Conservation (phyloP, 2,329 filamentous ascomycete species). For the Dryadomyces quercus-mongolicae region DNA sequence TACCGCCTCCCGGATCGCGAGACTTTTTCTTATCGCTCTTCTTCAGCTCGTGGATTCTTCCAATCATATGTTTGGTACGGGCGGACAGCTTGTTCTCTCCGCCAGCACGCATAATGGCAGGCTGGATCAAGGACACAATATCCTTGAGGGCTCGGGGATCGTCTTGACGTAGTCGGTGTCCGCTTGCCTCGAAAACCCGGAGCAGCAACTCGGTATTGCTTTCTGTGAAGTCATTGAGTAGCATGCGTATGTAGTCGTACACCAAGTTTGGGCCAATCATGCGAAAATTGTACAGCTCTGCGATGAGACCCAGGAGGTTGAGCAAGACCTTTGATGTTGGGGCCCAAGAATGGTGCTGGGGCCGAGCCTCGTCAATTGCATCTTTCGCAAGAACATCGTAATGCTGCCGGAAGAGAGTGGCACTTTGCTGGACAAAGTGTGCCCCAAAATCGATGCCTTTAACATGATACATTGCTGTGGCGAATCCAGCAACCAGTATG, state of each 20-base stretch:
- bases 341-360: constrained; percentile 5
- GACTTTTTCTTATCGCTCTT: constrained; percentile 76
- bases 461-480: constrained; percentile 76
- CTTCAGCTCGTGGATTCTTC: constrained; percentile 87
- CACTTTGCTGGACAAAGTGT: constrained; percentile 55
- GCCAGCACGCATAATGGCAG: constrained; percentile 47
- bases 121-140: constrained; percentile 69
- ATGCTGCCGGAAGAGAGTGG: constrained; percentile 50
- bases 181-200: constrained; percentile 70
- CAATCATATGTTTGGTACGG: constrained; percentile 93
- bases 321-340: constrained; percentile 45
- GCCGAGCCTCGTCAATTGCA: constrained; percentile 17
- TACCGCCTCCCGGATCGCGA: constrained; percentile 35
- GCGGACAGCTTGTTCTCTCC: constrained; percentile 66
- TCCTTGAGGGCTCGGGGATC: constrained; percentile 82
- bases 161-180: constrained; percentile 73
- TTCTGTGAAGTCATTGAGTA: constrained; percentile 66
- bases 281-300: constrained; percentile 86
- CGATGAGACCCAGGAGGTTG: constrained; percentile 72
- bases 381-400: constrained; percentile 34
- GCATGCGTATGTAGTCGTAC: constrained; percentile 79
- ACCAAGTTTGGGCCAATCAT: constrained; percentile 71
- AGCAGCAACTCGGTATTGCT: constrained; percentile 80
- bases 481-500: constrained; percentile 81
- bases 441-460: constrained; percentile 84